Percentiles rank a stretch among this genome's conserved stretches.
Evolutionary conservation across 1,284 basidiomycete genomes (phyloP).

Genomic region (Phellinidium pouzarii): DNA sequence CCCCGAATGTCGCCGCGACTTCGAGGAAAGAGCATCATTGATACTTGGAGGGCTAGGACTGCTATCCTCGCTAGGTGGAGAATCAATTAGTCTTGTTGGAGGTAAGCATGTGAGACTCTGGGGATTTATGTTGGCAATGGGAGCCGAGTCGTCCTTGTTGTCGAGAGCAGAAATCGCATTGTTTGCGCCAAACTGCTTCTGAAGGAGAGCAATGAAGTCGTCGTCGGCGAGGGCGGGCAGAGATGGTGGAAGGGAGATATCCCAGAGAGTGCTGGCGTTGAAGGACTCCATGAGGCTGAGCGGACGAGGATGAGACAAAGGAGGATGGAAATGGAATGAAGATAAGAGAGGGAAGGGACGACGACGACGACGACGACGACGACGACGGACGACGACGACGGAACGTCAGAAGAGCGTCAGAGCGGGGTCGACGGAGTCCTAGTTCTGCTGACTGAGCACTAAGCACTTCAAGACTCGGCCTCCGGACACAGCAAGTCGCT

Average conservation of each 20-base stretch:
- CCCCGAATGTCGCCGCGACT: constrained; percentile 24
- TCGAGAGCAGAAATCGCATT: constrained; percentile 22
- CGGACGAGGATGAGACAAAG: no score
- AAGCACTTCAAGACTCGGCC: neutral
- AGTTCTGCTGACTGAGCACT: constrained; percentile 17
- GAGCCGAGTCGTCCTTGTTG: constrained; percentile 22
- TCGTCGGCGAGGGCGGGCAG: constrained; percentile 63
- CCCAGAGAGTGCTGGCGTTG: constrained; percentile 50
- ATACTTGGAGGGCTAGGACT: constrained; percentile 65
- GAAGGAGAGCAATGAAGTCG: constrained; percentile 70
- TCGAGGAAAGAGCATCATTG: constrained; percentile 23
- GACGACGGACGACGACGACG: no score
- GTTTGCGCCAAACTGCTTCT: constrained; percentile 54
- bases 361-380: no score
- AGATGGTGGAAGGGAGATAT: constrained; percentile 51
- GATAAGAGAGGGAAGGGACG: neutral
- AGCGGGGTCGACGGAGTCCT: neutral
- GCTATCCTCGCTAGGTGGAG: constrained; percentile 42
- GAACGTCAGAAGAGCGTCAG: neutral
- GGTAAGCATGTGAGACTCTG: constrained; percentile 42
- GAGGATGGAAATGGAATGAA: constrained; percentile 19
- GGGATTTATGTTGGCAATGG: constrained; percentile 45
- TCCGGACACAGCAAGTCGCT: neutral
- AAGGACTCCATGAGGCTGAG: constrained; percentile 31
- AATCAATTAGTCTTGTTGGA: constrained; percentile 33